Conservation (phyloP, 768 basidiomycete species). For the Kwoniella sp. region DNA sequence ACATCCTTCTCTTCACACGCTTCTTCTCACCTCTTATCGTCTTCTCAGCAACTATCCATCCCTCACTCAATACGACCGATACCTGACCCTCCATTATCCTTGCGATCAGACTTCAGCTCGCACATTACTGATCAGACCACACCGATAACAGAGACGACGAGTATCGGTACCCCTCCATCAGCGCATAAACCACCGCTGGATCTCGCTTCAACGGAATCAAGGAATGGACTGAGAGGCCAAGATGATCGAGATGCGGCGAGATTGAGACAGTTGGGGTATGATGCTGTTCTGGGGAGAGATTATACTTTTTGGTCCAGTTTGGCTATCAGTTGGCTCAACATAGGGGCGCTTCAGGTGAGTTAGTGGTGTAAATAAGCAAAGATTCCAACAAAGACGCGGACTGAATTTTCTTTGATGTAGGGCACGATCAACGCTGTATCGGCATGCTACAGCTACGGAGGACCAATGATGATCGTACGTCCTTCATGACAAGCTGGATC, state of each 20-base stretch:
- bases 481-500: not conserved
- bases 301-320: constrained; percentile 55
- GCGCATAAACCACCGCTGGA: constrained; percentile 2
- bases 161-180: not conserved
- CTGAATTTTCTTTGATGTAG: constrained; percentile 16
- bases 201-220: constrained; percentile 7
- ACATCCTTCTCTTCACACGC: not conserved
- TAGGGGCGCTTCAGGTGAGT: constrained; percentile 46
- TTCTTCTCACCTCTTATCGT: constrained; percentile 3
- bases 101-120: constrained; percentile 1
- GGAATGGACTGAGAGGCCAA: constrained; percentile 15
- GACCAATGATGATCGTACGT: constrained; percentile 53
- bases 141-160: constrained; percentile 1
- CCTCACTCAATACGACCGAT: constrained; percentile 40
- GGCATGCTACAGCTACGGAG: constrained; percentile 52
- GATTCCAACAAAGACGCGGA: not conserved
- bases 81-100: constrained; percentile 25
- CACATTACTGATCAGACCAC: not conserved
- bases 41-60: constrained; percentile 4
- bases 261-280: constrained; percentile 52
- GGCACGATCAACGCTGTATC: constrained; percentile 51
- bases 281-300: constrained; percentile 52
- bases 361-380: not conserved
- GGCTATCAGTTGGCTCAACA: constrained; percentile 48
- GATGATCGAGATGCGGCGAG: constrained; percentile 41